A percentile compares a stretch with the other conserved stretches of the same genome.
Evolutionary conservation across 2,329 filamentous ascomycete species (phyloP).

Genomic region (Chaetomiaceae sp.): DNA sequence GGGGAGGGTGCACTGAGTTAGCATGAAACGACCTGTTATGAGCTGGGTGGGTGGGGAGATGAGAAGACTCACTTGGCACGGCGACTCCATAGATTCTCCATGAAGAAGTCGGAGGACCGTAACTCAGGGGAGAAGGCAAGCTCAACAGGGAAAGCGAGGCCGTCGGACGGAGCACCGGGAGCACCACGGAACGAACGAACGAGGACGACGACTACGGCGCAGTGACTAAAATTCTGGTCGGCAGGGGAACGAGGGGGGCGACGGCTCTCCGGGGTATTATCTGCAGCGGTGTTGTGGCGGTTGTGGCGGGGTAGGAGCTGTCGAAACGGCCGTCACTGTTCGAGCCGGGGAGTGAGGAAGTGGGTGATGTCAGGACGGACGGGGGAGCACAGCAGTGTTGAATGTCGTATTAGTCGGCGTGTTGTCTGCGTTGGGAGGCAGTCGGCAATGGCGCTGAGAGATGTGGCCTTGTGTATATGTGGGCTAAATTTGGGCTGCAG

Average conservation of each 20-base stretch:
- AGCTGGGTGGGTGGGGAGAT: not conserved
- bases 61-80: conserved; percentile 66
- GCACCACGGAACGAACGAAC: conserved; percentile 14
- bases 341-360: not conserved
- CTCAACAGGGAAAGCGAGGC: conserved; percentile 9
- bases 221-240: conserved; percentile 5
- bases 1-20: conserved; percentile 17
- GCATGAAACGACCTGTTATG: too few relatives aligned
- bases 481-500: conserved; percentile 10
- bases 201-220: not conserved
- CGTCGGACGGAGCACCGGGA: conserved; percentile 15
- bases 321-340: not conserved
- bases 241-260: not conserved
- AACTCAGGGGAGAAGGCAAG: conserved; percentile 19
- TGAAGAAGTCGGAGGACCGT: conserved; percentile 37
- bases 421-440: conserved; percentile 3
- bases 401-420: conserved; percentile 13
- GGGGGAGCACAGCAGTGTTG: conserved; percentile 3
- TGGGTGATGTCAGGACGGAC: conserved; percentile 20
- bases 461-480: conserved; percentile 10
- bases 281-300: conserved; percentile 5
- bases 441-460: conserved; percentile 6
- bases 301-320: not conserved
- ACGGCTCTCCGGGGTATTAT: conserved; percentile 4
- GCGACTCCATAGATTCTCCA: conserved; percentile 72